Evolutionary conservation across 176 grass and related monocot genomes (phyloP).

Genomic region (Triticum monococcum): DNA sequence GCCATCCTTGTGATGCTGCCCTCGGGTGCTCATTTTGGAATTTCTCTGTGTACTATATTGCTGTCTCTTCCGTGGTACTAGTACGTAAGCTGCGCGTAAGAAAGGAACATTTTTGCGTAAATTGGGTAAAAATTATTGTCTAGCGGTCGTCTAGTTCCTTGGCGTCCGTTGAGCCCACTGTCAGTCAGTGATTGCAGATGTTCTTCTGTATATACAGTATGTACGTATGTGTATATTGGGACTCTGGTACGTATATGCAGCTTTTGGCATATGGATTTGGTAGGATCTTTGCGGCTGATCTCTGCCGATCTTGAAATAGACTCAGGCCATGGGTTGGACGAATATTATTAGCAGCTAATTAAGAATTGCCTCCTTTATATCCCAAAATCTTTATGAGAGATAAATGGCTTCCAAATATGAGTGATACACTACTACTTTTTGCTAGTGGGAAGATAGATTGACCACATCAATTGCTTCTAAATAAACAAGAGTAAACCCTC

Average conservation of each 20-base stretch:
- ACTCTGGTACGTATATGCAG: not conserved
- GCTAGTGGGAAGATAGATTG: conserved; percentile 11
- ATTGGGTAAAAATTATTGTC: not conserved
- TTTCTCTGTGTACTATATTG: not conserved
- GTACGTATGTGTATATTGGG: not conserved
- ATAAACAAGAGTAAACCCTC: not conserved
- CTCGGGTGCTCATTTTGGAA: conserved; percentile 27
- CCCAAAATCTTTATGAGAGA: not conserved
- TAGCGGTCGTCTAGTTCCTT: not conserved
- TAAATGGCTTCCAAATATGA: conserved; percentile 7
- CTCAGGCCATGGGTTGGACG: not conserved
- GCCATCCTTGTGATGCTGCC: conserved; percentile 10
- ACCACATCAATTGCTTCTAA: conserved; percentile 17
- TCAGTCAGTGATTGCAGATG: not conserved
- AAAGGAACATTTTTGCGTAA: not conserved
- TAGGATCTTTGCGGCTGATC: conserved; percentile 19
- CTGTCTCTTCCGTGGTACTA: not conserved
- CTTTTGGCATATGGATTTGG: not conserved
- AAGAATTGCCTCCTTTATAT: conserved; percentile 19
- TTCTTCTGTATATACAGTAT: not conserved
- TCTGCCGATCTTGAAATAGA: conserved; percentile 1
- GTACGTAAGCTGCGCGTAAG: not conserved
- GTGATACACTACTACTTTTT: not conserved
- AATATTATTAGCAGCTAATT: conserved; percentile 7
- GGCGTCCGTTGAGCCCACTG: not conserved